A percentile compares a stretch with the other conserved stretches of the same genome.
Conservation (phyloP, 2,329 filamentous ascomycete genomes). For the Diaporthe sp. region DNA sequence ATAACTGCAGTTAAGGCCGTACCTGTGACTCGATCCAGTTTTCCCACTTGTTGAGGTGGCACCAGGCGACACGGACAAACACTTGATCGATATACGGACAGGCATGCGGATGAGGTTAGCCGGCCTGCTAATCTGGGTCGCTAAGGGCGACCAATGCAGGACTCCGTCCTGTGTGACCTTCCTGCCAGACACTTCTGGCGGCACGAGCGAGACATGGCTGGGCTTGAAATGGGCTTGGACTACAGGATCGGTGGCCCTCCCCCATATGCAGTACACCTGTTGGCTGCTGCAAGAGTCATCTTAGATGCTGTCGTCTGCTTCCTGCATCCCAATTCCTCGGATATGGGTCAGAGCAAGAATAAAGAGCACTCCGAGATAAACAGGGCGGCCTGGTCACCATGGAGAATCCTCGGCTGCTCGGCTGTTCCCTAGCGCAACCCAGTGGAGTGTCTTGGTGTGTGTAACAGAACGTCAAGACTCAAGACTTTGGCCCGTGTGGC, state of each 20-base stretch:
- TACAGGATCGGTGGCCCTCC: conserved; percentile 30
- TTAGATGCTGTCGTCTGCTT: not conserved
- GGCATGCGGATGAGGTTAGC: not conserved
- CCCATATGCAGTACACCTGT: conserved; percentile 26
- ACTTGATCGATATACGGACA: conserved; percentile 23
- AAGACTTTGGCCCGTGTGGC: not conserved
- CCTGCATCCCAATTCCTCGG: not conserved
- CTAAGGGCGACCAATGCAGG: conserved; percentile 32
- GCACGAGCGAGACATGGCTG: conserved; percentile 38
- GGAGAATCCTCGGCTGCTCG: conserved; percentile 11
- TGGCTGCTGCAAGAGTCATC: conserved; percentile 35
- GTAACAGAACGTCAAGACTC: conserved; percentile 29
- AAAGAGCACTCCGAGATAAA: not conserved
- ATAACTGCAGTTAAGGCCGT: conserved; percentile 36
- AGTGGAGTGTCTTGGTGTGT: conserved; percentile 31
- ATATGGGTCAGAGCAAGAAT: not conserved
- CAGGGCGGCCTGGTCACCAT: not conserved
- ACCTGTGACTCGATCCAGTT: conserved; percentile 7
- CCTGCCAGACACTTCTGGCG: conserved; percentile 37
- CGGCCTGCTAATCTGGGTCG: conserved; percentile 26
- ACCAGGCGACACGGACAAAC: conserved; percentile 34
- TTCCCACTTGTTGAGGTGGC: conserved; percentile 24
- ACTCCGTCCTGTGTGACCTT: conserved; percentile 32
- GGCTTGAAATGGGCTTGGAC: conserved; percentile 21
- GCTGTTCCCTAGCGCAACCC: conserved; percentile 16